Conservation (phyloP, 345 rosid species). For the Theobroma cacao region DNA sequence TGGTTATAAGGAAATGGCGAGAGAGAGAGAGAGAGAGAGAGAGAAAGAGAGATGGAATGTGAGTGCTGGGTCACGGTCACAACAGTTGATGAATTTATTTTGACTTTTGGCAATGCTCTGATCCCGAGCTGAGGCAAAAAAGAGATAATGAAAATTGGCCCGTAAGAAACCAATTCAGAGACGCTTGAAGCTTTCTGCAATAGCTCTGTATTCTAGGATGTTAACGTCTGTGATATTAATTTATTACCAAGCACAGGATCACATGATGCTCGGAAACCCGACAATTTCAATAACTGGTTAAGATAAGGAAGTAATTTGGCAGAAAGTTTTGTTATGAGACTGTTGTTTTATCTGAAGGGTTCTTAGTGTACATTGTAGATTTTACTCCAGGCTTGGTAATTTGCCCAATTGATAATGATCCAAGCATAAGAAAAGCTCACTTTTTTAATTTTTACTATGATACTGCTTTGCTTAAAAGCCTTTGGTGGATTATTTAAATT, state of each 20-base stretch:
- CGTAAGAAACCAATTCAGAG: neutral
- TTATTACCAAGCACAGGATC: neutral
- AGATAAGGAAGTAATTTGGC: neutral
- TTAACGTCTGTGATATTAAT: slow-evolving; percentile 2
- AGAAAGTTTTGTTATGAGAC: neutral
- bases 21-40: neutral
- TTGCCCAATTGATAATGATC: neutral
- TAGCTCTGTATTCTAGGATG: slow-evolving; percentile 6
- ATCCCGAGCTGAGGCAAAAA: slow-evolving; percentile 18
- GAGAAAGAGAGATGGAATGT: neutral
- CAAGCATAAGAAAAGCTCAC: neutral
- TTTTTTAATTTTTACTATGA: neutral
- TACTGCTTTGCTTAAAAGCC: neutral
- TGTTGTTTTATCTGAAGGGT: slow-evolving; percentile 5
- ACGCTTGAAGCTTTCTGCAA: neutral
- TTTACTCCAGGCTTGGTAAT: neutral
- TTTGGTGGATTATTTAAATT: neutral
- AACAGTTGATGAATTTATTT: slow-evolving; percentile 5
- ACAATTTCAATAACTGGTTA: neutral
- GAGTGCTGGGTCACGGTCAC: slow-evolving; percentile 22
- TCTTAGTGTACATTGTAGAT: neutral
- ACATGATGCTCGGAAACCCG: neutral
- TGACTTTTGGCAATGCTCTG: slow-evolving; percentile 20
- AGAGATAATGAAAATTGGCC: neutral
- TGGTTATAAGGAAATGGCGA: neutral